Evolutionary conservation across 257 asterid genomes (phyloP).

Genomic region (Orobanche coerulescens): DNA sequence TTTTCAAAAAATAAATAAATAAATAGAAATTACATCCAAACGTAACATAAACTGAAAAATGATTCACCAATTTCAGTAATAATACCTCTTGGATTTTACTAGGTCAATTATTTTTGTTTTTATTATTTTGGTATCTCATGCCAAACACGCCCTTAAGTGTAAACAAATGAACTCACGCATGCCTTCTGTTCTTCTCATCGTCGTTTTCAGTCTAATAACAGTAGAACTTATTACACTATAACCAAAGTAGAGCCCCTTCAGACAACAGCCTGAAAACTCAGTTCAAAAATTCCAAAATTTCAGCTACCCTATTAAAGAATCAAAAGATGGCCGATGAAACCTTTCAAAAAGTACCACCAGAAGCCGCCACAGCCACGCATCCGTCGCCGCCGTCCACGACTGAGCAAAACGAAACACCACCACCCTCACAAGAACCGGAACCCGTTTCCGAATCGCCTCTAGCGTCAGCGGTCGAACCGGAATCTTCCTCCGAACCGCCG

Average conservation of each 20-base stretch:
- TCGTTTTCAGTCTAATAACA: background rate
- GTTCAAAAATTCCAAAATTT: background rate
- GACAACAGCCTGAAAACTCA: background rate
- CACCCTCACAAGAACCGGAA: conserved; percentile 15
- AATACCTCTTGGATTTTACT: background rate
- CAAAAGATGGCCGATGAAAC: conserved; percentile 47
- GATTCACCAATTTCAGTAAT: too few species aligned
- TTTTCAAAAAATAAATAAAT: too few species aligned
- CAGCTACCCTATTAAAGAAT: background rate
- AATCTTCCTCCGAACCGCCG: conserved; percentile 35
- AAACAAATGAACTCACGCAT: background rate
- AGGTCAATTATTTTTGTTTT: background rate
- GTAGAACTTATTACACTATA: background rate
- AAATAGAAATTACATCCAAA: too few species aligned
- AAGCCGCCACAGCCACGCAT: conserved; percentile 14
- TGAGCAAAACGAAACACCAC: conserved; percentile 21
- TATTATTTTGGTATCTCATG: background rate
- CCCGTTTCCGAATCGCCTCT: conserved; percentile 37
- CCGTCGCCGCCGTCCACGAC: conserved; percentile 26
- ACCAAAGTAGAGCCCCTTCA: background rate
- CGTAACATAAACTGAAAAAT: too few species aligned
- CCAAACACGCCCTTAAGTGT: conserved; percentile 26
- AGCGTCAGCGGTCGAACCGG: conserved; percentile 37
- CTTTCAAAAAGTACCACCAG: conserved; percentile 21
- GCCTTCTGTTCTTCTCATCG: conserved; percentile 5